Percentiles rank a stretch among this genome's conserved stretches.
Evolutionary conservation across 2,329 filamentous ascomycete species (phyloP).

Genomic region (Alternaria tenuissima): DNA sequence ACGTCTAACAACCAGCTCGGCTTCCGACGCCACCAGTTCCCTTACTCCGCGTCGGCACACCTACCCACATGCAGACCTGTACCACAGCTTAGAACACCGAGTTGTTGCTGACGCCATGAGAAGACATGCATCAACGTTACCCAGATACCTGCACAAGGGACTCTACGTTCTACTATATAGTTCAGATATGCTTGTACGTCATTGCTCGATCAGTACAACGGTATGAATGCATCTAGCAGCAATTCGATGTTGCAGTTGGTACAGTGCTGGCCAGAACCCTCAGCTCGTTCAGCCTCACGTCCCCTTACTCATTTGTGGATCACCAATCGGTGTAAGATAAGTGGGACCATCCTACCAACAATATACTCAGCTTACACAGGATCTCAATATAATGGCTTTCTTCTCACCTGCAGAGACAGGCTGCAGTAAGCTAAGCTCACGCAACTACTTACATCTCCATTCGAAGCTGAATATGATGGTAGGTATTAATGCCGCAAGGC

Average conservation of each 20-base stretch:
- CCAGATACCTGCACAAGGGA: not conserved
- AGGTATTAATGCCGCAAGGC: not conserved
- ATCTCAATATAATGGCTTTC: not conserved
- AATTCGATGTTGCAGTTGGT: not conserved
- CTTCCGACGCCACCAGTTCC: not conserved
- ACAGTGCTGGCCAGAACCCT: not conserved
- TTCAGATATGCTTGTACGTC: not conserved
- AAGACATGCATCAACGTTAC: not conserved
- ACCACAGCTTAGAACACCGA: not conserved
- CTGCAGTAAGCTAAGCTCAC: not conserved
- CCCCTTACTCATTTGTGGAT: not conserved
- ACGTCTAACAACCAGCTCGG: not conserved
- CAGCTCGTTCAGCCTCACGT: slow-evolving; percentile 1
- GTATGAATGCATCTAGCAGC: not conserved
- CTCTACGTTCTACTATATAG: not conserved
- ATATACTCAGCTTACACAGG: not conserved
- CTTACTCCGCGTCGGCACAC: not conserved
- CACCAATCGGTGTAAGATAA: not conserved
- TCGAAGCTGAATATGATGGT: not conserved
- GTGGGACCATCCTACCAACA: not conserved
- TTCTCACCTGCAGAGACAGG: not conserved
- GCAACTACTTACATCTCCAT: not conserved
- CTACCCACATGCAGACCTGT: not conserved
- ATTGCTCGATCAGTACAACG: not conserved
- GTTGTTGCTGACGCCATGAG: not conserved